Conservation (phyloP, 345 rosid species). For the Ceriops decandra region DNA sequence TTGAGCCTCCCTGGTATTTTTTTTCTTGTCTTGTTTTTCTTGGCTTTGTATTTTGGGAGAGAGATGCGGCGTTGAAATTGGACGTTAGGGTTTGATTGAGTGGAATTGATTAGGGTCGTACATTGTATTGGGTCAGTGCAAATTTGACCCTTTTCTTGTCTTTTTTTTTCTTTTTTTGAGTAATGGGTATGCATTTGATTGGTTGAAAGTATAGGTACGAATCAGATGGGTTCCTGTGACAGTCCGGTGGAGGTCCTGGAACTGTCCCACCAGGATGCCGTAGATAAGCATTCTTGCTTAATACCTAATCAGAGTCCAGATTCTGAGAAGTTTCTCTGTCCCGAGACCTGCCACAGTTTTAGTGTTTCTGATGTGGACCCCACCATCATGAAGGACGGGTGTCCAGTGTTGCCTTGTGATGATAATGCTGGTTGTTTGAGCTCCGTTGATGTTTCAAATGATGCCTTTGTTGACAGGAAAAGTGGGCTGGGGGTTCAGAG, state of each 20-base stretch:
- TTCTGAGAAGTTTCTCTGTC: slow-evolving; percentile 14
- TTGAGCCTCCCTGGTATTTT: slow-evolving; percentile 10
- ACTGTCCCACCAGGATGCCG: slow-evolving; percentile 15
- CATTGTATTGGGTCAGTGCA: slow-evolving; percentile 23
- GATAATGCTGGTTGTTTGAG: slow-evolving; percentile 20
- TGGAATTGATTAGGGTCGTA: slow-evolving; percentile 31
- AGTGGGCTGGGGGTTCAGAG: slow-evolving; percentile 3
- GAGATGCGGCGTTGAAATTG: not conserved
- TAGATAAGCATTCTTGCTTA: slow-evolving; percentile 22
- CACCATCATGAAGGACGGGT: slow-evolving; percentile 19
- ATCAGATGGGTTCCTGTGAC: slow-evolving; percentile 33
- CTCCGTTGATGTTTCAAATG: slow-evolving; percentile 3
- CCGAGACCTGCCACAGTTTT: slow-evolving; percentile 17
- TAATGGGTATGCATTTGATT: slow-evolving; percentile 15
- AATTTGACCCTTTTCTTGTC: slow-evolving; percentile 11
- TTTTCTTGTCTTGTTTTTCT: slow-evolving; percentile 1
- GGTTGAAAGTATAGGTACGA: slow-evolving; percentile 9
- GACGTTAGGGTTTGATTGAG: slow-evolving; percentile 21
- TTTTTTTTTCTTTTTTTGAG: slow-evolving; percentile 1
- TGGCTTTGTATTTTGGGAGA: slow-evolving; percentile 4
- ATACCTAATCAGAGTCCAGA: slow-evolving; percentile 12
- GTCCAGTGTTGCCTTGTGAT: slow-evolving; percentile 12
- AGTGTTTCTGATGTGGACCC: slow-evolving; percentile 26
- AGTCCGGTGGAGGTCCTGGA: slow-evolving; percentile 18
- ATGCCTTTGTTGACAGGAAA: not conserved